These are phyloP conservation scores for Uronychia binucleata DNA, from an alignment of 73 alveolate genomes.

Conservation along the genomic window DNA sequence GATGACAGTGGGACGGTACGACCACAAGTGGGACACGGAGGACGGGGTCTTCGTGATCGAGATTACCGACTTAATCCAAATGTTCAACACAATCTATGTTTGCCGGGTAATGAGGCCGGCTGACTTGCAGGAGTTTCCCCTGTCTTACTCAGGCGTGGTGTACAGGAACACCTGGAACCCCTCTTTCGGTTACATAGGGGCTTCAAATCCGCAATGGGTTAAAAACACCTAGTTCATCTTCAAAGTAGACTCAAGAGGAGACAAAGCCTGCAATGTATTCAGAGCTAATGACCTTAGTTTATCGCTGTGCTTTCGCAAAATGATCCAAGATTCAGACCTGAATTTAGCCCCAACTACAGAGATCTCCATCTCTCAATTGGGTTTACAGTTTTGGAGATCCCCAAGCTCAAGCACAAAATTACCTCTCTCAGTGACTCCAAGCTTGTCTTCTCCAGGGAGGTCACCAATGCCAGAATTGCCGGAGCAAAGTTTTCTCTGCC, in stretches of 20 bases:
- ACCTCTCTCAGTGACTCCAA: slow-evolving; percentile 32
- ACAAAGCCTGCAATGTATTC: background rate
- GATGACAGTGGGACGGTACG: slow-evolving; percentile 49
- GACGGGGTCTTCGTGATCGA: slow-evolving; percentile 69
- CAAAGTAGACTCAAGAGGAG: slow-evolving; percentile 29
- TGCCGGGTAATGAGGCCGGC: slow-evolving; percentile 25
- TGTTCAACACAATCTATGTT: slow-evolving; percentile 54
- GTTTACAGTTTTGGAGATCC: slow-evolving; percentile 34
- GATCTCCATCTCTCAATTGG: slow-evolving; percentile 36
- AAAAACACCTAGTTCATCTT: slow-evolving; percentile 62
- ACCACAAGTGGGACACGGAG: slow-evolving; percentile 62
- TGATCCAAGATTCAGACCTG: slow-evolving; percentile 62
- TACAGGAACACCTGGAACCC: slow-evolving; percentile 64
- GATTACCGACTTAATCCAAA: slow-evolving; percentile 50
- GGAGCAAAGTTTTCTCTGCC: slow-evolving; percentile 21
- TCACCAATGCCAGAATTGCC: slow-evolving; percentile 12
- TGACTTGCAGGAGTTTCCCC: slow-evolving; percentile 47
- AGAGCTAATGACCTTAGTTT: slow-evolving; percentile 16
- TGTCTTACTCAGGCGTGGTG: slow-evolving; percentile 51
- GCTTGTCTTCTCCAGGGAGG: slow-evolving; percentile 17
- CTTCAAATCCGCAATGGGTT: slow-evolving; percentile 58
- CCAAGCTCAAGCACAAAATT: slow-evolving; percentile 45
- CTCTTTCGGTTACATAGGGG: slow-evolving; percentile 63
- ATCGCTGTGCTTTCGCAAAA: slow-evolving; percentile 47
- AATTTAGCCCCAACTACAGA: slow-evolving; percentile 57